Percentiles rank a stretch among this genome's conserved stretches.
Conservation (phyloP, 2,329 filamentous ascomycete species). For the Teratosphaeria epicoccoides region DNA sequence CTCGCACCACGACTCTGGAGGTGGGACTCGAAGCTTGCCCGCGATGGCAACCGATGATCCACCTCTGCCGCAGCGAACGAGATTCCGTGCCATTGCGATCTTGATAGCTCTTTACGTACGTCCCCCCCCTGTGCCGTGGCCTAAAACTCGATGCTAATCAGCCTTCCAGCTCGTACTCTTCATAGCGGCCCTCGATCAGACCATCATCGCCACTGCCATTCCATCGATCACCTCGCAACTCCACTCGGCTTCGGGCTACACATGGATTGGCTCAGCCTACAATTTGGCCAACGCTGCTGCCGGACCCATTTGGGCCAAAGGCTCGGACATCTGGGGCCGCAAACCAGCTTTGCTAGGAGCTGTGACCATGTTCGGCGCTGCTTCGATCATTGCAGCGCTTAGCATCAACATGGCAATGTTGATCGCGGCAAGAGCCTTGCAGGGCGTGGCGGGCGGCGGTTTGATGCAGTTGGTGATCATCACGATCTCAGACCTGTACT, state of each 20-base stretch:
- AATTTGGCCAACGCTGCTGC: slow-evolving; percentile 58
- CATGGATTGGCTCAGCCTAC: slow-evolving; percentile 66
- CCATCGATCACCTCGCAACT: slow-evolving; percentile 46
- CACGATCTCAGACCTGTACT: slow-evolving; percentile 47
- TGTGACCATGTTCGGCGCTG: slow-evolving; percentile 39
- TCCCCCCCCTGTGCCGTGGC: no score
- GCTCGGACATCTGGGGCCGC: slow-evolving; percentile 48
- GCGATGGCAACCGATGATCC: not conserved
- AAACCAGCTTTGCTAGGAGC: slow-evolving; percentile 43
- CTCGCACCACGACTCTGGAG: no score
- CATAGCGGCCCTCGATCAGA: slow-evolving; percentile 38
- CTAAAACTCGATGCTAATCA: not conserved
- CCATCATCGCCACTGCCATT: slow-evolving; percentile 55
- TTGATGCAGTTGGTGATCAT: slow-evolving; percentile 44
- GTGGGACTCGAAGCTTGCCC: not conserved
- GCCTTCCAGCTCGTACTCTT: slow-evolving; percentile 16
- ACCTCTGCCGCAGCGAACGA: not conserved
- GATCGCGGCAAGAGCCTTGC: slow-evolving; percentile 43
- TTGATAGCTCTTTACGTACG: not conserved
- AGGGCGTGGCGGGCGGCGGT: slow-evolving; percentile 45
- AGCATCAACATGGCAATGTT: slow-evolving; percentile 41
- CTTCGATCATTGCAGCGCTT: slow-evolving; percentile 41
- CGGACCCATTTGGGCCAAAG: slow-evolving; percentile 59
- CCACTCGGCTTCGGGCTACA: not conserved
- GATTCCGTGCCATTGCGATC: not conserved